These are phyloP conservation scores for Hippophae gyantsensis DNA, from an alignment of 306 rosid species.

Conservation along the genomic window DNA sequence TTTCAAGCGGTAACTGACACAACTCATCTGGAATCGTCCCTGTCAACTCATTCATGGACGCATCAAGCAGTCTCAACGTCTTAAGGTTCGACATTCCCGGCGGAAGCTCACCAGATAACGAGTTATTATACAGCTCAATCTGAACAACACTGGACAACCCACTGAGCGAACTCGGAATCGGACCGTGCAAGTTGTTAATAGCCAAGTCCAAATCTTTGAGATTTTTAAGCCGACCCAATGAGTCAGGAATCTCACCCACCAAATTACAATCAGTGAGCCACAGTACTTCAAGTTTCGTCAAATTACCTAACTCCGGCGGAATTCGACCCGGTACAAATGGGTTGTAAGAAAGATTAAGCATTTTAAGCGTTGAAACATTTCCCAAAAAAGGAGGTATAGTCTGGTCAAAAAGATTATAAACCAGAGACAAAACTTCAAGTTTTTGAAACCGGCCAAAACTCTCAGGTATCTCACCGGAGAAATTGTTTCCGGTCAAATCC, in stretches of 20 bases:
- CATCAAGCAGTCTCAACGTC: constrained; percentile 51
- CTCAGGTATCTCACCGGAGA: constrained; percentile 58
- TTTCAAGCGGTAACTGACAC: constrained; percentile 49
- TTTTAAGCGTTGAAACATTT: constrained; percentile 46
- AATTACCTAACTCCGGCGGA: constrained; percentile 60
- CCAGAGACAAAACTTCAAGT: constrained; percentile 58
- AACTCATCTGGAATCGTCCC: constrained; percentile 66
- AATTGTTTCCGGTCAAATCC: constrained; percentile 70
- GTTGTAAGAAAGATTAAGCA: constrained; percentile 74
- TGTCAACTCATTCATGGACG: constrained; percentile 53
- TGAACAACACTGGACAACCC: constrained; percentile 39
- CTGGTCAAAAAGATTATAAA: constrained; percentile 50
- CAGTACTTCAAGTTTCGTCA: constrained; percentile 46
- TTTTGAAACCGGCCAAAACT: constrained; percentile 45
- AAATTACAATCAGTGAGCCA: constrained; percentile 67
- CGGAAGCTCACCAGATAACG: constrained; percentile 61
- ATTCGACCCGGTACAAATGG: constrained; percentile 52
- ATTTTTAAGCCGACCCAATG: constrained; percentile 41
- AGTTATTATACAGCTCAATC: constrained; percentile 76
- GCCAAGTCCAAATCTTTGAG: constrained; percentile 60
- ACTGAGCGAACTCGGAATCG: constrained; percentile 46
- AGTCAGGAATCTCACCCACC: constrained; percentile 56
- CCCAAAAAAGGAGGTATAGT: constrained; percentile 47
- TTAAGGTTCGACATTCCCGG: constrained; percentile 55
- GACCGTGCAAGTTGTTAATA: constrained; percentile 40